Conservation (phyloP, 768 basidiomycete species). For the Coprinellus aureogranulatus region DNA sequence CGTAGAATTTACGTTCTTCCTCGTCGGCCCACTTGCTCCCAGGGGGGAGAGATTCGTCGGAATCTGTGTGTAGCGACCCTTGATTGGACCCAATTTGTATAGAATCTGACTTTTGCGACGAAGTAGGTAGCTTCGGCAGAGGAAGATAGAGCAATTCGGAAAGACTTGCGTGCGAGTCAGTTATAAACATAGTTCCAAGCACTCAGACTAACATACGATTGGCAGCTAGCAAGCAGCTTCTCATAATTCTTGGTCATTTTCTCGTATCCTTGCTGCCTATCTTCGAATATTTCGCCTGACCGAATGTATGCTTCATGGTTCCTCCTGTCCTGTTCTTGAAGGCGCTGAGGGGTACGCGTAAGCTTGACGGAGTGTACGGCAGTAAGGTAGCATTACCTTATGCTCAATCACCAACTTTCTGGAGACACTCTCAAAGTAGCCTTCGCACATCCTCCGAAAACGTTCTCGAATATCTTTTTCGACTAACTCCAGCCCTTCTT, state of each 20-base stretch:
- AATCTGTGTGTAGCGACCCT: constrained; percentile 39
- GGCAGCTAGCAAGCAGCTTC: constrained; percentile 83
- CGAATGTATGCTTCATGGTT: constrained; percentile 99
- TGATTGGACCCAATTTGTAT: constrained; percentile 66
- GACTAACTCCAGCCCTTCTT: constrained; percentile 72
- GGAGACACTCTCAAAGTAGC: constrained; percentile 87
- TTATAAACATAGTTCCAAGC: not conserved
- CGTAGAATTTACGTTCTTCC: constrained; percentile 91
- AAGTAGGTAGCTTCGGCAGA: constrained; percentile 79
- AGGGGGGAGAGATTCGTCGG: constrained; percentile 52
- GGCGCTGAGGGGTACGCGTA: constrained; percentile 49
- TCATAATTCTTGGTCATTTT: constrained; percentile 97
- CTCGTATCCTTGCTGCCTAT: constrained; percentile 97
- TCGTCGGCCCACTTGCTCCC: constrained; percentile 98
- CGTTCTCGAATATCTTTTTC: constrained; percentile 83
- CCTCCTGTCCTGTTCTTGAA: constrained; percentile 94
- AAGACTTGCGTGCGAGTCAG: constrained; percentile 47
- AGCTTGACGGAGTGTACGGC: not conserved
- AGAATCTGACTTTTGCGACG: constrained; percentile 77
- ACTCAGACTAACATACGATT: constrained; percentile 55
- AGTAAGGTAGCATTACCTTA: constrained; percentile 51
- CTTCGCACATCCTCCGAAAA: constrained; percentile 90
- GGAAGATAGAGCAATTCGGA: constrained; percentile 87
- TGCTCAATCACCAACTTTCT: constrained; percentile 93
- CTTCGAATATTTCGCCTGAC: constrained; percentile 98